Evolutionary conservation across 257 asterid species (phyloP).

Genomic region (Solanum chilense): DNA sequence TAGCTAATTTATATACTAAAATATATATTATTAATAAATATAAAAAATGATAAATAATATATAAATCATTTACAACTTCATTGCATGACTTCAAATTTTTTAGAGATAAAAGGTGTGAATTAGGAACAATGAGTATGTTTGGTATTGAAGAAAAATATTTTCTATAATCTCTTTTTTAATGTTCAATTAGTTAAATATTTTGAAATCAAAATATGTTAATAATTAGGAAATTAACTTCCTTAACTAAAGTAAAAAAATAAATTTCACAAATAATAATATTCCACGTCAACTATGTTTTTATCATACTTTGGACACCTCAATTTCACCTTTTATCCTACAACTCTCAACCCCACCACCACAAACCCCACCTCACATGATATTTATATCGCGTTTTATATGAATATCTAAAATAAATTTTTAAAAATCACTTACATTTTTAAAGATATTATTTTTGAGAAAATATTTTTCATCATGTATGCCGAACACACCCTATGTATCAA

Average conservation of each 20-base stretch:
- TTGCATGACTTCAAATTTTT: background rate
- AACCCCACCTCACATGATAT: background rate
- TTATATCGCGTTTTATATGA: background rate
- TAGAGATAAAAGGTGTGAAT: background rate
- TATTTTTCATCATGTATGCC: background rate
- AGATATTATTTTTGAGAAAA: too few relatives aligned
- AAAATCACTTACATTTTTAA: too few relatives aligned
- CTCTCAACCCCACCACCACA: background rate
- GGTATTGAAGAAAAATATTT: too few relatives aligned
- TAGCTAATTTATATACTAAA: background rate
- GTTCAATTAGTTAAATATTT: too few relatives aligned
- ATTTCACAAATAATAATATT: background rate
- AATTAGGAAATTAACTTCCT: too few relatives aligned
- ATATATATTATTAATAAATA: background rate
- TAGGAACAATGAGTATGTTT: too few relatives aligned
- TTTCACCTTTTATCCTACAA: background rate
- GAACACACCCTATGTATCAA: background rate
- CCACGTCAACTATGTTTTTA: background rate
- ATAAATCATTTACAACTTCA: background rate
- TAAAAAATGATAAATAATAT: background rate
- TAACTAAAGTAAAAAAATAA: background rate
- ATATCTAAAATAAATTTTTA: too few relatives aligned
- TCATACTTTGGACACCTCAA: background rate
- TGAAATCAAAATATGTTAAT: too few relatives aligned
- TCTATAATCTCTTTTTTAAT: too few relatives aligned